Percentiles rank a stretch among this genome's conserved stretches.
phyloP scores from a whole-genome alignment of 1,139 yeast genomes.

The Starmera stellimalicola region DNA sequence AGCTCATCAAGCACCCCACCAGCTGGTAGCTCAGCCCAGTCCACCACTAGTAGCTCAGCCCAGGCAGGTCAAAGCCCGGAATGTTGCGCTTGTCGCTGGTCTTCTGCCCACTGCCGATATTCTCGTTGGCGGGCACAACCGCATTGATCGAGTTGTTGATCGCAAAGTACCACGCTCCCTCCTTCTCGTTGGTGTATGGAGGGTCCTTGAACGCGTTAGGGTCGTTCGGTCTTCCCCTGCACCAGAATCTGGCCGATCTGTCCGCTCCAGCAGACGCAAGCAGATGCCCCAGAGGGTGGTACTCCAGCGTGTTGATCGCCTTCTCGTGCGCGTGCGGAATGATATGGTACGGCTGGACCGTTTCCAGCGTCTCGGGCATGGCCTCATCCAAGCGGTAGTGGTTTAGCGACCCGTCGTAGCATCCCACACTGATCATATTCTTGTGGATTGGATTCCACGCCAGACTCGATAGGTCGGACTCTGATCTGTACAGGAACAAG shows the following conservation, averaged over 20 bases:
- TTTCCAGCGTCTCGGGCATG: slow-evolving; percentile 18
- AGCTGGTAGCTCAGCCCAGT: neutral
- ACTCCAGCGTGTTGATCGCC: slow-evolving; percentile 82
- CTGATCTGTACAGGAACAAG: slow-evolving; percentile 63
- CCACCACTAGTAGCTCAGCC: slow-evolving; percentile 4
- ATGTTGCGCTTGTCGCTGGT: neutral
- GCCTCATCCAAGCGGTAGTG: slow-evolving; percentile 58
- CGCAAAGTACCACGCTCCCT: slow-evolving; percentile 66
- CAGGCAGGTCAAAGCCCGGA: slow-evolving; percentile 12
- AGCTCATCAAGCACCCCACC: no score
- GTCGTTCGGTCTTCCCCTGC: slow-evolving; percentile 86
- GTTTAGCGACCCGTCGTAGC: slow-evolving; percentile 79
- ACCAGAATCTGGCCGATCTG: slow-evolving; percentile 91
- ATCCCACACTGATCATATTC: slow-evolving; percentile 72
- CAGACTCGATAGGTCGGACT: slow-evolving; percentile 75
- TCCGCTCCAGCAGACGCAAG: slow-evolving; percentile 91
- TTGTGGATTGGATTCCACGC: slow-evolving; percentile 93
- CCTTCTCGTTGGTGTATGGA: slow-evolving; percentile 62
- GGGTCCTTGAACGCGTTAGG: slow-evolving; percentile 77
- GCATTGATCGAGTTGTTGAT: slow-evolving; percentile 61
- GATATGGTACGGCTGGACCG: slow-evolving; percentile 44
- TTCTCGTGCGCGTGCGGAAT: slow-evolving; percentile 93
- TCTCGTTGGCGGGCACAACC: slow-evolving; percentile 22
- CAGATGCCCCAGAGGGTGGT: slow-evolving; percentile 90
- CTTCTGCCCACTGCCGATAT: slow-evolving; percentile 10